Evolutionary conservation across 208 protist genomes (phyloP).

Genomic region (Crithidia sp.): DNA sequence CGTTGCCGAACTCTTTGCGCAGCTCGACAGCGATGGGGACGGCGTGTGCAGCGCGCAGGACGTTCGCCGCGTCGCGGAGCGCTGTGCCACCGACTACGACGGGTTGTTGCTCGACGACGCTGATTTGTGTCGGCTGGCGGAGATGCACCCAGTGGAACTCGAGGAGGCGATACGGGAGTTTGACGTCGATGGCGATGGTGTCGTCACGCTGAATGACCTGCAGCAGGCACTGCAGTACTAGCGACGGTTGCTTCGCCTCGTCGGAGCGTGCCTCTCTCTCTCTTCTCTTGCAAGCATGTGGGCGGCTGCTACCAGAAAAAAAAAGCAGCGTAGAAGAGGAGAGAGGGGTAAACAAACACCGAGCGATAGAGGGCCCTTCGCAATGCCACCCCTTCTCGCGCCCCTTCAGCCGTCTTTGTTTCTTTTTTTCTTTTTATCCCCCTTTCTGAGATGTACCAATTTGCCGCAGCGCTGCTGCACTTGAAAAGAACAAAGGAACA

Average conservation of each 20-base stretch:
- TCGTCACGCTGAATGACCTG: slow-evolving; percentile 64
- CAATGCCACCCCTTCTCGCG: no score
- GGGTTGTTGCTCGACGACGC: slow-evolving; percentile 41
- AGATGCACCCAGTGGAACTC: slow-evolving; percentile 64
- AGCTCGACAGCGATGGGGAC: slow-evolving; percentile 62
- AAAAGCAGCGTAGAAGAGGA: background rate
- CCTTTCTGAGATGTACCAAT: background rate
- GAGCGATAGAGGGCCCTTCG: no score
- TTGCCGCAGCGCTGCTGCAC: no score
- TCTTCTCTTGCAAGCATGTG: background rate
- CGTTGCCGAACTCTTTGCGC: slow-evolving; percentile 45
- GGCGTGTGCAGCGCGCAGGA: slow-evolving; percentile 59
- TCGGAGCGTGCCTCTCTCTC: background rate
- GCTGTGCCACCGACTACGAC: slow-evolving; percentile 38
- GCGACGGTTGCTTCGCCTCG: no score
- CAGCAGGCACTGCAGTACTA: slow-evolving; percentile 36
- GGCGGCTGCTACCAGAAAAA: background rate
- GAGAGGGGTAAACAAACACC: no score
- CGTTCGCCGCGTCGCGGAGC: slow-evolving; percentile 39
- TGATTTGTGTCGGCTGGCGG: slow-evolving; percentile 46
- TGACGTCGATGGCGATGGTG: slow-evolving; percentile 73
- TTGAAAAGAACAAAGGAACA: no score
- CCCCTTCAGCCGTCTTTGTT: background rate
- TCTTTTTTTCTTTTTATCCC: background rate
- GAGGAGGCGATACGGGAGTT: slow-evolving; percentile 54